These are phyloP conservation scores for Aspergillus carbonarius DNA, from an alignment of 2,329 filamentous ascomycete species.

Conservation along the genomic window DNA sequence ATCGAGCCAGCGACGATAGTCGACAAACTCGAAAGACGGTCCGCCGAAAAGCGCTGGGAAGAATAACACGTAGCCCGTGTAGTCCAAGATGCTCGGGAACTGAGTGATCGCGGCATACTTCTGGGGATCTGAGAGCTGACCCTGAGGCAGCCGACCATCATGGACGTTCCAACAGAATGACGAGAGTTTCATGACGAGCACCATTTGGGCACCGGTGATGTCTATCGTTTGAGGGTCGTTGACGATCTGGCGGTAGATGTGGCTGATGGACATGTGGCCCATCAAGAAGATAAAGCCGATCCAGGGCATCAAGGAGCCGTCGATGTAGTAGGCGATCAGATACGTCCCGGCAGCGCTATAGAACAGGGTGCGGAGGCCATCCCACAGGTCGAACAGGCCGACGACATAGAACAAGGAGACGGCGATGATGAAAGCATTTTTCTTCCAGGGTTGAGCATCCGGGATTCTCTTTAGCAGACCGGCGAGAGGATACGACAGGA, in stretches of 20 bases:
- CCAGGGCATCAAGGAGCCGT: conserved; percentile 97
- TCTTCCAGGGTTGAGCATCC: conserved; percentile 76
- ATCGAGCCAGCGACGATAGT: conserved; percentile 90
- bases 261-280: conserved; percentile 90
- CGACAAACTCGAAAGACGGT: conserved; percentile 89
- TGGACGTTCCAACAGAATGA: conserved; percentile 98
- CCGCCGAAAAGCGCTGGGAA: conserved; percentile 89
- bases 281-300: conserved; percentile 90
- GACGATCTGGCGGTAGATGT: conserved; percentile 75
- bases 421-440: conserved; percentile 82
- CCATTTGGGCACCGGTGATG: conserved; percentile 95
- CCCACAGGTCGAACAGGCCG: conserved; percentile 90
- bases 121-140: conserved; percentile 82
- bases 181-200: conserved; percentile 94
- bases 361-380: conserved; percentile 73
- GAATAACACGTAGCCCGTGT: conserved; percentile 87
- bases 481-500: conserved; percentile 89
- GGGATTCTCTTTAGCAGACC: conserved; percentile 86
- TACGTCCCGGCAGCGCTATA: conserved; percentile 81
- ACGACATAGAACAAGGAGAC: conserved; percentile 87
- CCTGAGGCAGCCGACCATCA: conserved; percentile 77
- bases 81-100: conserved; percentile 77
- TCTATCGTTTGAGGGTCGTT: conserved; percentile 69
- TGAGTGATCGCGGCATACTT: conserved; percentile 74
- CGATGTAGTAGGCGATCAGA: conserved; percentile 75